These are phyloP conservation scores for Phytophthora pisi DNA, from an alignment of 352 stramenopile genomes.

Conservation along the genomic window DNA sequence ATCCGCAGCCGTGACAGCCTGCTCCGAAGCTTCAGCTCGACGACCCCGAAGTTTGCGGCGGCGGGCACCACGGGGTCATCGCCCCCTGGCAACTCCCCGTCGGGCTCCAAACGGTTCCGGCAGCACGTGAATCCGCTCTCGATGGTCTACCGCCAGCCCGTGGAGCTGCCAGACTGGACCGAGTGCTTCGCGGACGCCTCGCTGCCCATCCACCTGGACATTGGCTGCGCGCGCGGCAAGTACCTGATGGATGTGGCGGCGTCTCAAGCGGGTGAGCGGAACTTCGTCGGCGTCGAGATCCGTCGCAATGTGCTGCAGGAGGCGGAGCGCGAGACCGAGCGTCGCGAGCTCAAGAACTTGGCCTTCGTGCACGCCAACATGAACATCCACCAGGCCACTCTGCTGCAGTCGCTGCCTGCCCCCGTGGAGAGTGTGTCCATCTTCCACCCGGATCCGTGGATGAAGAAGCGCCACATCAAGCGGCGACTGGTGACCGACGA, in stretches of 20 bases:
- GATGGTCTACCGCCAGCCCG: slow-evolving; percentile 62
- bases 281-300: slow-evolving; percentile 89
- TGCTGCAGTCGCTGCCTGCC: slow-evolving; percentile 67
- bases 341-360: slow-evolving; percentile 62
- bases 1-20: background rate
- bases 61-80: background rate
- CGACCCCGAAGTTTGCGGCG: slow-evolving; percentile 6
- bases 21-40: slow-evolving; percentile 13
- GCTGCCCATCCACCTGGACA: slow-evolving; percentile 83
- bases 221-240: slow-evolving; percentile 78
- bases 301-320: slow-evolving; percentile 77
- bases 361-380: slow-evolving; percentile 86
- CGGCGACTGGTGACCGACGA: slow-evolving; percentile 71
- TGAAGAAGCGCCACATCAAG: slow-evolving; percentile 90
- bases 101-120: slow-evolving; percentile 62
- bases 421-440: slow-evolving; percentile 80
- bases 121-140: slow-evolving; percentile 88
- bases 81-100: slow-evolving; percentile 12
- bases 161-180: slow-evolving; percentile 69
- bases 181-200: slow-evolving; percentile 48
- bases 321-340: slow-evolving; percentile 49
- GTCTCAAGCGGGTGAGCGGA: slow-evolving; percentile 38
- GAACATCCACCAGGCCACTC: slow-evolving; percentile 71
- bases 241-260: slow-evolving; percentile 77
- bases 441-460: slow-evolving; percentile 89